Evolutionary conservation across 2,329 filamentous ascomycete species (phyloP), one percentile per base, ranked within the genome.

Genomic region (Pseudohalonectria lignicola): DNA sequence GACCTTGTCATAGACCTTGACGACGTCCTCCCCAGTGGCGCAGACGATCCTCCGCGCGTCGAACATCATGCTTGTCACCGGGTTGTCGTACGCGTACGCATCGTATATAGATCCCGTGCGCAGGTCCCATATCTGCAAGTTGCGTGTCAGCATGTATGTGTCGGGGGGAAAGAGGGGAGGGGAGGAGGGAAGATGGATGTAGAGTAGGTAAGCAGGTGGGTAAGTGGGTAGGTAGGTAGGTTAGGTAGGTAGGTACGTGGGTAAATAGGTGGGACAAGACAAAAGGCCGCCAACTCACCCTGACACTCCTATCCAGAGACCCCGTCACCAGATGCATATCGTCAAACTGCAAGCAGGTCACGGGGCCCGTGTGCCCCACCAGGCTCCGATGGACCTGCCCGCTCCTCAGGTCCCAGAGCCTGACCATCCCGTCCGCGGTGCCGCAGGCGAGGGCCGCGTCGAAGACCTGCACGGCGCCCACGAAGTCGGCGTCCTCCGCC

Each of bases 1-100:
- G 3, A 86, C 81, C 70, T 96, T 96, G 64, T 98, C 92, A 63
- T 96, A 98, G 42, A 98, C 83, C 64, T 98, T 98, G 49, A 92
- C 88, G 18, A 96, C 86, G 52, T 87, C 80, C 59, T 96, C 92
- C 31, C 88, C 85, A 0, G 87, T 87, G 3, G 92, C 90, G 37
- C 83, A 77, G 25, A 92, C 87, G 48, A 98, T 98, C 36, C 88
- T 78, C 37, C 88, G 79, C 12, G 76, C 65, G 60, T 98, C 92
- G 56, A 98, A 98, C 81, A 93, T 94, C 87, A 96, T 94, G 66
- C 82, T 86, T 23, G 87, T 94, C 41, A 98, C 76, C 1, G 88
- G 79, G 52, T 85, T 73, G 53, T 96, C 88, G 62, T 96, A 98
- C 17, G 90, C 92, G 59, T 88, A 98, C 15, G 90, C 92, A 57